Percentiles rank a stretch among this genome's conserved stretches.
Conservation (phyloP, 768 basidiomycete species). For the Russula sp. region DNA sequence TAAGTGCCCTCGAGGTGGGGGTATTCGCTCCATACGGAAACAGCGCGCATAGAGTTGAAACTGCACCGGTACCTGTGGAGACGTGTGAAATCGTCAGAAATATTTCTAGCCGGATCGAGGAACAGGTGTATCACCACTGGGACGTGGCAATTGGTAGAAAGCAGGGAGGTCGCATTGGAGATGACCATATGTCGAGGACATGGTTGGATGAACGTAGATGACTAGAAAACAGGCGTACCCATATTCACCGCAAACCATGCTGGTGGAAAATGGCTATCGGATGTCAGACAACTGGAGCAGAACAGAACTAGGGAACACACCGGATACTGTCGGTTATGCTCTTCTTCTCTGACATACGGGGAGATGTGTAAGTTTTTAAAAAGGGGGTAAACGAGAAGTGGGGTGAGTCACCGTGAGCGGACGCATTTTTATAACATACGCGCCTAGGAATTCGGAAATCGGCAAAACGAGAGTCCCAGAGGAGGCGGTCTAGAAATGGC, state of each 20-base stretch:
- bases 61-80: constrained; percentile 45
- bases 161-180: too few species aligned
- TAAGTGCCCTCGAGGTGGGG: constrained; percentile 41
- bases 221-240: constrained; percentile 39
- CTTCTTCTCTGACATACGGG: constrained; percentile 31
- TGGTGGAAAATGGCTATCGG: constrained; percentile 48
- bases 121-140: neutral
- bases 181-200: neutral
- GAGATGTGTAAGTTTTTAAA: neutral
- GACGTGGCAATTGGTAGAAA: neutral
- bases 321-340: constrained; percentile 40
- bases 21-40: constrained; percentile 55
- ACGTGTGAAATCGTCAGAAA: constrained; percentile 1
- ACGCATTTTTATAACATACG: neutral
- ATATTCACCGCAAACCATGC: constrained; percentile 57
- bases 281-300: neutral
- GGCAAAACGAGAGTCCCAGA: too few species aligned
- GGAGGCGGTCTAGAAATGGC: too few species aligned
- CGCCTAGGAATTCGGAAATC: constrained; percentile 19
- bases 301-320: constrained; percentile 28
- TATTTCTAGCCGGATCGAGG: neutral
- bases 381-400: neutral
- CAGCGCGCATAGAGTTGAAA: constrained; percentile 53
- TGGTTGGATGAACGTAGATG: too few species aligned
- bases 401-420: neutral